Evolutionary conservation across 208 protist genomes (phyloP), one percentile per base, ranked within the genome.

Genomic region (Trypanosoma caninum): DNA sequence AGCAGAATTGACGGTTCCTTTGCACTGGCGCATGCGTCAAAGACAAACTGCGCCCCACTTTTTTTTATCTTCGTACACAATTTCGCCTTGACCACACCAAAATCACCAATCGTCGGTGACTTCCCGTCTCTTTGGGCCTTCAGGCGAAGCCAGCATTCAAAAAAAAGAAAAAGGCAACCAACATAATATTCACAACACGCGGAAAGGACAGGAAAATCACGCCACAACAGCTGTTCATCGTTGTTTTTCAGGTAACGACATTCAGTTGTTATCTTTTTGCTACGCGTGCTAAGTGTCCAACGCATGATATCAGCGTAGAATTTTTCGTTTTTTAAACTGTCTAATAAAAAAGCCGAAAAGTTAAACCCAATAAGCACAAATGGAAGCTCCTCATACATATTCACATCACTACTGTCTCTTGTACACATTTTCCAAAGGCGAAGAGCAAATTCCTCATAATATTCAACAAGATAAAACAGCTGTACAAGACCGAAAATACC

Each of bases 281-380:
- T 9, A 34, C 8, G 14, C 5, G 30, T 25, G 22, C 2, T 35
- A 9, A 14, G 44, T 13, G 64, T 33, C 11, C 37, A 25, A 35
- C 47, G 30, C 33, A 41, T 35, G 6, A 63, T 47, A 3, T 69
- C 64, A 8, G 7, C 22, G 18, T 41, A 22, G 13, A 53, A 47
- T 38, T 6, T 9, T n/a, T n/a, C 20, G 20, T 69, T 47, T 46
- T 40, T 69, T 25, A 69, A 57, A 3, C 18, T 20, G 23, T 91
- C 81, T 46, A 89, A 50, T 22, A 89, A 69, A 0, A 85, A 13
- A 7, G 62, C 81, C 13, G 82, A 81, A 44, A 94, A 72, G 59
- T 84, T 91, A 68, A 91, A 89, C 35, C 69, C 73, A 7, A 94
- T 67, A 7, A 94, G 66, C 22, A 87, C 84, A 75, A 86, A 94